A percentile compares a stretch with the other conserved stretches of the same genome.
phyloP scores from a whole-genome alignment of 78 protist species.

The Thecamonas trahens region DNA sequence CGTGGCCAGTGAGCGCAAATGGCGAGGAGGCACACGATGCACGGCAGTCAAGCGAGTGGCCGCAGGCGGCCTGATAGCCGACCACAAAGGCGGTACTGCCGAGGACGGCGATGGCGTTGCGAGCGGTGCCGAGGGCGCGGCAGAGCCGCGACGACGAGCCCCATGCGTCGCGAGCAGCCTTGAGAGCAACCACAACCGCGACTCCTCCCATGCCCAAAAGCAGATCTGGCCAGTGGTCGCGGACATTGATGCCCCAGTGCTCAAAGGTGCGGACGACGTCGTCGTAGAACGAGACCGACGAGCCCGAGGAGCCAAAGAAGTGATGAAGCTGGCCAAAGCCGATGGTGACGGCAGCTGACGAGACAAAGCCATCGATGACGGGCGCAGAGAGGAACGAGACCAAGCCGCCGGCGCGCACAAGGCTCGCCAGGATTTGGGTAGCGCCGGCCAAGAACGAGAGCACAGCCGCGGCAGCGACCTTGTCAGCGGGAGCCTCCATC shows the following conservation, averaged over 20 bases:
- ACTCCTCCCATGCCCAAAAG: neutral
- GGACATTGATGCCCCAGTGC: neutral
- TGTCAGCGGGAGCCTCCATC: neutral
- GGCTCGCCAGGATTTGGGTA: neutral
- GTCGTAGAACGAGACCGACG: neutral
- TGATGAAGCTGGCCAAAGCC: neutral
- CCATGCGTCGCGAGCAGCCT: neutral
- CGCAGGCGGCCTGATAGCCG: neutral
- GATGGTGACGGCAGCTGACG: slow-evolving; percentile 10
- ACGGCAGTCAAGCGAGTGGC: neutral
- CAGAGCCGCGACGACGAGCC: neutral
- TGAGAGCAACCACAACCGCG: neutral
- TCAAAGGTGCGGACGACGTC: neutral
- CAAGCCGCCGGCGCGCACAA: neutral
- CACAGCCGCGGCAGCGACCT: neutral
- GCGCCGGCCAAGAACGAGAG: slow-evolving; percentile 3
- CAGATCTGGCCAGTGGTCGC: neutral
- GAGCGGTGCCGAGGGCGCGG: neutral
- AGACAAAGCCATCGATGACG: slow-evolving; percentile 7
- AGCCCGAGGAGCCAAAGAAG: neutral
- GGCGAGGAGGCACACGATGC: neutral
- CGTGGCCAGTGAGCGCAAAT: neutral
- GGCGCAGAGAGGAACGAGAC: neutral
- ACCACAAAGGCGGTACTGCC: neutral
- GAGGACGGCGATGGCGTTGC: neutral